Evolutionary conservation across 805 yeast genomes (phyloP), one percentile per base, ranked within the genome.

Genomic region (Kuraishia molischiana): DNA sequence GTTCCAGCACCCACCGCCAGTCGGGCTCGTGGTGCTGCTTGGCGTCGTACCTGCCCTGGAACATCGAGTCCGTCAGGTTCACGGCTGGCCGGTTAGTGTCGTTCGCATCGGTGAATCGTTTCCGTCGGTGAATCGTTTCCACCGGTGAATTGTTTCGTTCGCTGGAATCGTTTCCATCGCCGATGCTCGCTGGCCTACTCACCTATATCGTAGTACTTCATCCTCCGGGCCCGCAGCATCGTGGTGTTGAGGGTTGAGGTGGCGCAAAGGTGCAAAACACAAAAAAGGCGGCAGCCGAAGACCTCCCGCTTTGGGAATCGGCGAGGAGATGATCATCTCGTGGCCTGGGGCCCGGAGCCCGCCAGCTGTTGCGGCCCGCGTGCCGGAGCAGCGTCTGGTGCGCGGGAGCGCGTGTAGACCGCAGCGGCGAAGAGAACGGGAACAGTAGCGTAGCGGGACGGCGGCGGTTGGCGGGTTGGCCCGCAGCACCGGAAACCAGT

Each of bases 11-110:
- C 5, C 67, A 62, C 11, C 61, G 64, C 3, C 85, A 55, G 56
- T 92, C 98, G 2, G 69, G 47, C 2, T 70, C 69, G 52, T 90
- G 97, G 39, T 72, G 66, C 32, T 67, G 68, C 21, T 76, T 72
- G 11, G 81, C 87, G 44, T 85, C 72, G 52, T 92, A 92, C 6
- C 57, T 43, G 1, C 98, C 98, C 35, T 67, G 69, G 55, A 85
- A 92, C 92, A 89, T 92, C 3, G 75, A 66, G 55, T 90, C 98
- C 1, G 95, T 81, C 51, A 90, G 68, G 54, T 90, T 90, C 48
- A 86, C 84, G 1, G 34, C 41, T n/a, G 36, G 14, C n/a, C n/a
- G n/a, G 26, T 35, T 14, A 33, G 34, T 28, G 24, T 36, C n/a
- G n/a, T n/a, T 11, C 22, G 5, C 24, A 22, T n/a, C 19, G 13